Base-by-base conservation (phyloP, 164 flowering plant species). In the Kalanchoe fedtschenkoi region DNA sequence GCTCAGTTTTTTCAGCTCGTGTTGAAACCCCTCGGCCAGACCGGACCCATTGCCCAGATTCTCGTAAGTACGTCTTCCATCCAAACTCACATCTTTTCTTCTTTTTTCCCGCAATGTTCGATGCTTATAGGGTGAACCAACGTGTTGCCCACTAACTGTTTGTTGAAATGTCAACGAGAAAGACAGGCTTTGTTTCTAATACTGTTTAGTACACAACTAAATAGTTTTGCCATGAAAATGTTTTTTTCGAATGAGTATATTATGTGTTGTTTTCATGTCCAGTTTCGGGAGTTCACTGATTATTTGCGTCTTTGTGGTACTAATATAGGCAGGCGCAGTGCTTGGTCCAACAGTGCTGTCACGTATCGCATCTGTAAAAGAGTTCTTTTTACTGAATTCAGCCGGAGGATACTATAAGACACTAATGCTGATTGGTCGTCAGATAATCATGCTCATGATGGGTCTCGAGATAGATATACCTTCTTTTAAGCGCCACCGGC, bases 311-410 rank as follows among this genome's bases (percentile, higher is more conserved):
- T 58, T 9, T 33, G 38, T 58, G 61, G 61, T 34, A 32, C 15
- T 19, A n/a, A n/a, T n/a, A 65, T 78, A 86, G 96, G 86, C 86
- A 0, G 96, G 92, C n/a, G 24, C 86, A 22, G 78, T 80, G 65
- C 56, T 89, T 5, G 83, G 96, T 34, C 85, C 82, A 0, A 65
- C 88, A 1, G 73, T 72, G 34, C 22, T 84, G 28, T 80, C 86
- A 4, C 75, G 57, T 1, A 69, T 80, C 10, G 1, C 1, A 0
- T 0, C 1, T 1, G 58, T 88, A 1, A 42, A 38, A 43, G 62
- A 44, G 0, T 60, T 66, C 62, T 70, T 83, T 58, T 56, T 73
- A 1, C 75, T 63, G 9, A 41, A 44, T 11, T 35, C 68, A 0
- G 59, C 79, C 0, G 51, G 64, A 0, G 68, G 67, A 1, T 80